phyloP scores from a whole-genome alignment of 2,329 filamentous ascomycete species.

The Fusarium papillatum region DNA sequence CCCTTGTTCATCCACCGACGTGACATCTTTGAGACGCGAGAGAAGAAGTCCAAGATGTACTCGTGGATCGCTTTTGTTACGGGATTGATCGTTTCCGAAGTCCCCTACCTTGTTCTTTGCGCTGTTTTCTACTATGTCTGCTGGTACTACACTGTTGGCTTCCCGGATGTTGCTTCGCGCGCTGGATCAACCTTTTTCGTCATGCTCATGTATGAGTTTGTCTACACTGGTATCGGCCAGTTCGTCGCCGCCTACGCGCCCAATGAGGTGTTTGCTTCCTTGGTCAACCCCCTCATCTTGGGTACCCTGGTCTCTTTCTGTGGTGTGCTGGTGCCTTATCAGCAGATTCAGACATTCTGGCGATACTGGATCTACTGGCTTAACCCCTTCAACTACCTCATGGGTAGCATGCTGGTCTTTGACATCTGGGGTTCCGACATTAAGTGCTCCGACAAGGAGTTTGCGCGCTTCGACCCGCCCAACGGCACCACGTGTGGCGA shows the following conservation, averaged over 20 bases:
- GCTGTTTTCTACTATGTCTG: conserved; percentile 63
- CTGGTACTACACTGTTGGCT: conserved; percentile 72
- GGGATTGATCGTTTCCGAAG: conserved; percentile 62
- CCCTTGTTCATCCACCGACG: conserved; percentile 62
- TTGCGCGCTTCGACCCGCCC: conserved; percentile 65
- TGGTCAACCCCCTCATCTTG: conserved; percentile 69
- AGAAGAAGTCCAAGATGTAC: conserved; percentile 68
- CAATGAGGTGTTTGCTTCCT: conserved; percentile 70
- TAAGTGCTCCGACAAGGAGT: conserved; percentile 61
- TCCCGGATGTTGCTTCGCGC: conserved; percentile 57
- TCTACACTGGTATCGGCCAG: conserved; percentile 73
- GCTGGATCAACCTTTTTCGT: conserved; percentile 67
- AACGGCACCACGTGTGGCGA: conserved; percentile 66
- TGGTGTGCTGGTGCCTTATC: conserved; percentile 79
- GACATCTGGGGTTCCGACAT: conserved; percentile 61
- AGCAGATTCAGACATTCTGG: conserved; percentile 76
- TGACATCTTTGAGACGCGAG: conserved; percentile 62
- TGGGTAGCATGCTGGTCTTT: conserved; percentile 68
- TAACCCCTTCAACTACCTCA: conserved; percentile 73
- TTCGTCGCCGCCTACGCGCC: conserved; percentile 74
- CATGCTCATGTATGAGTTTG: conserved; percentile 71
- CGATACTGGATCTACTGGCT: conserved; percentile 73
- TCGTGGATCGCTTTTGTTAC: conserved; percentile 72
- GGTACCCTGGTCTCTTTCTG: conserved; percentile 78
- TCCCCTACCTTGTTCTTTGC: conserved; percentile 60